Conservation (phyloP, 805 yeast genomes). For the Alloascoidea africana region DNA sequence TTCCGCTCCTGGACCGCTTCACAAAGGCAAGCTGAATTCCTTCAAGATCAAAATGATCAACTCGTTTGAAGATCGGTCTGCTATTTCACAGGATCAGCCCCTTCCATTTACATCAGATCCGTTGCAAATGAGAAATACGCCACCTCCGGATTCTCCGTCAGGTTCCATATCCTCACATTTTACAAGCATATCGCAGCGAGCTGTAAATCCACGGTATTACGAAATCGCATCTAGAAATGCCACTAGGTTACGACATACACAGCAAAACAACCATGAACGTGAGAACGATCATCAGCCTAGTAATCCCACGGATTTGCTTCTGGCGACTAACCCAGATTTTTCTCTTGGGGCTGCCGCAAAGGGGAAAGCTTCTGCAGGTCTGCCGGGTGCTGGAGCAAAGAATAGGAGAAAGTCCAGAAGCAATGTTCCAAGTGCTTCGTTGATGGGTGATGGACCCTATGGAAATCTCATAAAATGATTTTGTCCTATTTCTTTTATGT, state of each 20-base stretch:
- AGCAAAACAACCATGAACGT: background rate
- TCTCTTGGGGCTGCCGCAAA: background rate
- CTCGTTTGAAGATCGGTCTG: too few relatives aligned
- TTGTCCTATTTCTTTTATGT: too few relatives aligned
- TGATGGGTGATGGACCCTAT: constrained; percentile 1
- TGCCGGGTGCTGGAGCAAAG: background rate
- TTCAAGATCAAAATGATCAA: background rate
- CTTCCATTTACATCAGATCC: constrained; percentile 12
- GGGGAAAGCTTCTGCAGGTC: too few relatives aligned
- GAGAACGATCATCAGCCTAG: background rate
- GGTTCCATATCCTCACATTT: constrained; percentile 17
- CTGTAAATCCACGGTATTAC: constrained; percentile 13
- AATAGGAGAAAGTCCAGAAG: background rate
- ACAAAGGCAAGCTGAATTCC: background rate
- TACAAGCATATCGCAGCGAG: constrained; percentile 16
- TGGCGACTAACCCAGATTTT: background rate
- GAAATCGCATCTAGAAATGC: constrained; percentile 2
- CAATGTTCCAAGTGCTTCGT: background rate
- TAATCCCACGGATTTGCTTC: background rate
- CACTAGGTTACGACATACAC: too few relatives aligned
- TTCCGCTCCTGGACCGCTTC: background rate
- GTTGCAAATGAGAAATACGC: constrained; percentile 12
- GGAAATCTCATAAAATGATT: background rate
- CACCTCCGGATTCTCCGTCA: constrained; percentile 17
- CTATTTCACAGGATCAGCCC: background rate